These are phyloP conservation scores for Yarrowia sp. DNA, from an alignment of 805 yeast genomes.

Conservation along the genomic window DNA sequence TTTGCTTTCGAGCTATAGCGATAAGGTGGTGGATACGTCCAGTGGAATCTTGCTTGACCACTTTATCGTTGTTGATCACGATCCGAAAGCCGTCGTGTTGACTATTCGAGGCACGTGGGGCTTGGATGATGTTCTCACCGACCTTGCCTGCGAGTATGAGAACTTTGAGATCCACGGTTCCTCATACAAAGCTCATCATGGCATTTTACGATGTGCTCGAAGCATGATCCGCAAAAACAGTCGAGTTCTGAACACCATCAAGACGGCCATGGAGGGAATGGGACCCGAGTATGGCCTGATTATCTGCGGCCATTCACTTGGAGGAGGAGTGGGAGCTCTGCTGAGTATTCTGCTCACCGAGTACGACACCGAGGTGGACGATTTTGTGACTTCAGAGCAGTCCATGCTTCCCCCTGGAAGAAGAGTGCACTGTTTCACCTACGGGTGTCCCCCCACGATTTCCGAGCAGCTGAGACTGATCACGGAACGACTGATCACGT, in stretches of 20 bases:
- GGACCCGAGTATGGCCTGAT: conserved; percentile 49
- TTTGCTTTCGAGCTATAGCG: conserved; percentile 48
- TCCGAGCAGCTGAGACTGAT: conserved; percentile 45
- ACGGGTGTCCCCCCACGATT: conserved; percentile 50
- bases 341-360: conserved; percentile 46
- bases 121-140: conserved; percentile 49
- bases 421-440: conserved; percentile 47
- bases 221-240: conserved; percentile 43
- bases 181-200: conserved; percentile 48
- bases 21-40: conserved; percentile 43
- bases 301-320: conserved; percentile 50
- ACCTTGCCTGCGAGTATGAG: conserved; percentile 49
- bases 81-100: conserved; percentile 48
- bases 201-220: conserved; percentile 49
- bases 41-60: conserved; percentile 49
- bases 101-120: conserved; percentile 51
- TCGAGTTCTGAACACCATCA: conserved; percentile 46
- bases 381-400: conserved; percentile 44
- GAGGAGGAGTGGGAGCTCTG: conserved; percentile 50
- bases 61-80: conserved; percentile 49
- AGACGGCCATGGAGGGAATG: conserved; percentile 44
- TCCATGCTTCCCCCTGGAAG: conserved; percentile 47
- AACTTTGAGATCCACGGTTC: conserved; percentile 47
- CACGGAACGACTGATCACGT: conserved; percentile 46
- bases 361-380: conserved; percentile 35